Evolutionary conservation across 495 filamentous ascomycete genomes (phyloP).

Genomic region (Penicillium cataractarum): DNA sequence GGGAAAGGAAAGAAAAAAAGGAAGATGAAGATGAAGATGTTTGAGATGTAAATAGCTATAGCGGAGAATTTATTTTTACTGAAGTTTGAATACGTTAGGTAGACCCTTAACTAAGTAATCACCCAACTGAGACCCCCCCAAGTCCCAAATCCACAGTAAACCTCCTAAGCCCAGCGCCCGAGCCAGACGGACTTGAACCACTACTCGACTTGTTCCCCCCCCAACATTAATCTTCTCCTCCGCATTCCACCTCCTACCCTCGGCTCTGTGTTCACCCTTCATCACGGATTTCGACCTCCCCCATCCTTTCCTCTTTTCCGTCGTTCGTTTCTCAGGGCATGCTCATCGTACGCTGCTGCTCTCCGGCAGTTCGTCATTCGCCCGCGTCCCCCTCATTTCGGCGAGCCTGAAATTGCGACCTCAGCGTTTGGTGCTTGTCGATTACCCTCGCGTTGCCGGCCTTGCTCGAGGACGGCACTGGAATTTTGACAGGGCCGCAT

Average conservation of each 20-base stretch:
- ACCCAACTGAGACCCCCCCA: not conserved
- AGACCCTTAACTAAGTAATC: not conserved
- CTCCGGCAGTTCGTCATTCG: slow-evolving; percentile 17
- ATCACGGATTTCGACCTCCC: not conserved
- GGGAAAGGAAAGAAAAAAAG: not conserved
- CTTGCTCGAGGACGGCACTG: not conserved
- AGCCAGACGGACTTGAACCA: not conserved
- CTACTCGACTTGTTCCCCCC: not conserved
- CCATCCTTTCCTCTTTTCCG: not conserved
- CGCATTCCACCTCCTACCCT: not conserved
- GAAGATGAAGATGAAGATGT: not conserved
- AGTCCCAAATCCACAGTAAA: slow-evolving; percentile 13
- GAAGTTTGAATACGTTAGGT: too few relatives aligned
- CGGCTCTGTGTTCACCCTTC: not conserved
- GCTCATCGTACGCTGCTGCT: slow-evolving; percentile 10
- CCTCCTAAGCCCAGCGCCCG: not conserved
- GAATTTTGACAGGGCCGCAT: not conserved
- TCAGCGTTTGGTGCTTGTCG: not conserved
- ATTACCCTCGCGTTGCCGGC: not conserved
- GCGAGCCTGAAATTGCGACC: slow-evolving; percentile 9
- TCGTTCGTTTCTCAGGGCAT: slow-evolving; percentile 15
- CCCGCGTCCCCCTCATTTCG: slow-evolving; percentile 26
- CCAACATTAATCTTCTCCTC: not conserved
- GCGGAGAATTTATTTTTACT: too few relatives aligned
- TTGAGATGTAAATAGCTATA: too few relatives aligned